Evolutionary conservation across 805 yeast species (phyloP), one percentile per base, ranked within the genome.

Genomic region (Kurtzmaniella cleridarum): DNA sequence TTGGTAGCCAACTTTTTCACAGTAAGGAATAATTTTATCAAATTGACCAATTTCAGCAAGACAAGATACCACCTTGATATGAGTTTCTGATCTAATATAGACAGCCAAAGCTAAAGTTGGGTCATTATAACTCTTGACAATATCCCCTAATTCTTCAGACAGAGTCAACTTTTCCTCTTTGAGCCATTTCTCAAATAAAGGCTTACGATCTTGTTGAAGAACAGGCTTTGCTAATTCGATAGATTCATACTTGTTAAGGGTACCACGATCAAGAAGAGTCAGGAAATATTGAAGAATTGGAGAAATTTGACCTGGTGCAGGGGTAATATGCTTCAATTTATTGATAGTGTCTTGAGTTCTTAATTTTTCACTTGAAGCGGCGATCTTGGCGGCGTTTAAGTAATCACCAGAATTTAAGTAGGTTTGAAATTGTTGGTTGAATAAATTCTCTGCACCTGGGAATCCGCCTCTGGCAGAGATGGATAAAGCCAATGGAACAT

Each of bases 71-170:
- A 93, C 97, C 69, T 93, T 93, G 47, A 86, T 76, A 48, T 93
- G 90, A 35, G 78, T 76, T 43, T 84, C 75, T 24, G 96, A 81
- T 51, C 93, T 79, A 55, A 89, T 72, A 62, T 91, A 93, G 46
- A 95, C 90, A 17, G 95, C 95, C 53, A 93, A 72, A 4, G 98
- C 95, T 49, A 93, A 71, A 23, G 90, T 78, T 11, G 84, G 67
- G 52, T 91, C 97, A 45, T 60, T 65, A 56, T 78, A 79, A 34
- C 95, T 87, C 56, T 91, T 88, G 46, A 93, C 93, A 55, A 89
- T 76, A 59, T 93, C 99, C 69, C 98, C 99, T 48, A 93, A 76
- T 64, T 90, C 97, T 68, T 93, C 99, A n/a, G 96, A 86, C 37
- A 84, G 80, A 45, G 91, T 90, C 49, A 93, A 76, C 64, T 93